These are phyloP conservation scores for Eutypa lata DNA, from an alignment of 2,329 filamentous ascomycete species.

Conservation along the genomic window DNA sequence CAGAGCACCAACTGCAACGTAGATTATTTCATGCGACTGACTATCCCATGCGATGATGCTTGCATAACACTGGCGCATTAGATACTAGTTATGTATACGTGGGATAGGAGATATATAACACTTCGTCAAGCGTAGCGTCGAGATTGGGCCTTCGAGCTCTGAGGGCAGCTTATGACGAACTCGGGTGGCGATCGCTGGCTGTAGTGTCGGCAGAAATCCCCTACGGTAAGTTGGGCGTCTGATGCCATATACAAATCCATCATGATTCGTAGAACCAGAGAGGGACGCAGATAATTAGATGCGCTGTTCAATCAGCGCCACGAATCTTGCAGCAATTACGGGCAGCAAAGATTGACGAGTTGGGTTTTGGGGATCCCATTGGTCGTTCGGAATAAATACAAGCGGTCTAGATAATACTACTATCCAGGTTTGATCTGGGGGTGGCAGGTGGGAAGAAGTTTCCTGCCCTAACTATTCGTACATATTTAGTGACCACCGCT, in stretches of 20 bases:
- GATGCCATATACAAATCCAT: not conserved
- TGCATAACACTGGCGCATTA: too few species aligned
- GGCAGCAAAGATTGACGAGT: conserved; percentile 13
- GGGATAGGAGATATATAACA: not conserved
- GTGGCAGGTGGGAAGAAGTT: not conserved
- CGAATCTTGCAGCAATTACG: conserved; percentile 11
- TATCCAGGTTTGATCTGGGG: not conserved
- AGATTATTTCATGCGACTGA: too few species aligned
- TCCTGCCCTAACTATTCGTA: not conserved
- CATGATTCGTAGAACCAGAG: conserved; percentile 8
- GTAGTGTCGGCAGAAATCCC: not conserved
- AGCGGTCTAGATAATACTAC: conserved; percentile 25
- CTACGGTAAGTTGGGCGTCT: not conserved
- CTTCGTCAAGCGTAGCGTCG: not conserved
- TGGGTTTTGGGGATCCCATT: conserved; percentile 18
- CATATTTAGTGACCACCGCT: too few species aligned
- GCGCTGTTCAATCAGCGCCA: conserved; percentile 25
- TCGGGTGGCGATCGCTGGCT: conserved; percentile 14
- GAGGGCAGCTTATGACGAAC: conserved; percentile 15
- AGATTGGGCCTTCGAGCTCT: conserved; percentile 14
- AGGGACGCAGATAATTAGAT: conserved; percentile 17
- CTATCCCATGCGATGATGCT: too few species aligned
- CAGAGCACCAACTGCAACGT: too few species aligned
- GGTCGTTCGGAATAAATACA: conserved; percentile 16
- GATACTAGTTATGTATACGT: not conserved